Evolutionary conservation across 805 yeast species (phyloP).

Genomic region (Candida easanensis): DNA sequence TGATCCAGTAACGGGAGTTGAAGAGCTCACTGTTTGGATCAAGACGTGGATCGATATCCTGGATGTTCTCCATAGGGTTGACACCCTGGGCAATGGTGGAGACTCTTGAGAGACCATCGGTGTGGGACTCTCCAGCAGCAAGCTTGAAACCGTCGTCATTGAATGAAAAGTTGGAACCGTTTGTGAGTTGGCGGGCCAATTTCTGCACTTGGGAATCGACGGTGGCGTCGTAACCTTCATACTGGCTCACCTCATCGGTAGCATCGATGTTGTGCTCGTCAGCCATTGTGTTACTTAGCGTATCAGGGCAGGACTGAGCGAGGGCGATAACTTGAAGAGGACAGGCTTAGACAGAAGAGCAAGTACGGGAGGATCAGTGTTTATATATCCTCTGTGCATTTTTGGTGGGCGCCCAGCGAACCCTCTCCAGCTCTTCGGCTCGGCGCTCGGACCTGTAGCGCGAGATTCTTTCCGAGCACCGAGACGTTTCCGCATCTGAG

Average conservation of each 20-base stretch:
- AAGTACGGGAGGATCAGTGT: too few species aligned
- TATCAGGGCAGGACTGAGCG: too few species aligned
- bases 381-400: too few species aligned
- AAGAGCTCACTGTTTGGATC: slow-evolving; percentile 60
- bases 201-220: slow-evolving; percentile 32
- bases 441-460: too few species aligned
- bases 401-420: too few species aligned
- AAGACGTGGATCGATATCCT: slow-evolving; percentile 40
- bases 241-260: slow-evolving; percentile 7
- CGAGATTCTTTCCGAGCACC: too few species aligned
- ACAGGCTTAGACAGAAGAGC: too few species aligned
- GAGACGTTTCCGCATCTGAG: too few species aligned
- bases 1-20: slow-evolving; percentile 60
- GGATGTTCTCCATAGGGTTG: slow-evolving; percentile 31
- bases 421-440: too few species aligned
- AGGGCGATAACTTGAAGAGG: too few species aligned
- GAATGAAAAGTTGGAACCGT: slow-evolving; percentile 12
- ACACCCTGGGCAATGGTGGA: slow-evolving; percentile 37
- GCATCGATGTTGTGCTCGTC: slow-evolving; percentile 5
- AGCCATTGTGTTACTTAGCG: not conserved
- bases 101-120: slow-evolving; percentile 16
- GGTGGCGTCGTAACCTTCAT: slow-evolving; percentile 32
- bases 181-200: slow-evolving; percentile 39
- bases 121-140: slow-evolving; percentile 8
- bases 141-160: slow-evolving; percentile 3